Evolutionary conservation across 257 asterid genomes (phyloP).

Genomic region (Verbascum thapsus): DNA sequence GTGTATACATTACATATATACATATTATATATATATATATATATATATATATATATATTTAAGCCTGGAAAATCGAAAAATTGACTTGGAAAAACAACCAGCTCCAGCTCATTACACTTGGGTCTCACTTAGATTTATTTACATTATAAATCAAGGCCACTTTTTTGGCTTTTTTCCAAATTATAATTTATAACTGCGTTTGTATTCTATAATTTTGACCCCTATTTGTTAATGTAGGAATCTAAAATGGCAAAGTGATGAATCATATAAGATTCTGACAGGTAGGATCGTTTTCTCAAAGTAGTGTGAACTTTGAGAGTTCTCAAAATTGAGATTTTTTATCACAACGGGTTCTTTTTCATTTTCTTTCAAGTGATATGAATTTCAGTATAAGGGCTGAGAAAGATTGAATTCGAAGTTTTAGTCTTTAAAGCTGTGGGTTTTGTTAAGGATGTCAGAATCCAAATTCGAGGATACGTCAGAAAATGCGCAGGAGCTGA

Average conservation of each 20-base stretch:
- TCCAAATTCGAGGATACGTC: constrained; percentile 37
- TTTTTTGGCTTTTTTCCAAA: constrained; percentile 1
- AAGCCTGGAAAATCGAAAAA: not conserved
- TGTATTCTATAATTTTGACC: constrained; percentile 25
- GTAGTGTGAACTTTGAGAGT: constrained; percentile 26
- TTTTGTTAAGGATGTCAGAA: constrained; percentile 46
- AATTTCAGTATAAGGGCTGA: constrained; percentile 2
- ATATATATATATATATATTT: too few species aligned
- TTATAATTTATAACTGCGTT: constrained; percentile 26
- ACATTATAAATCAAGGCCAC: not conserved
- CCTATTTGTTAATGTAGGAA: constrained; percentile 16
- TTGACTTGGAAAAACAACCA: constrained; percentile 7
- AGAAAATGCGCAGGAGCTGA: constrained; percentile 50
- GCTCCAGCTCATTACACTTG: constrained; percentile 27
- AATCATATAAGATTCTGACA: not conserved
- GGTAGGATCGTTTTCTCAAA: constrained; percentile 13
- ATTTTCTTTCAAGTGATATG: too few species aligned
- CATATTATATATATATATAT: too few species aligned
- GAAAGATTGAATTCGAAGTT: constrained; percentile 25
- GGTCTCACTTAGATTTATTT: constrained; percentile 4
- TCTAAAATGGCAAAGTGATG: constrained; percentile 3
- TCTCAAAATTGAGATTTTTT: constrained; percentile 26
- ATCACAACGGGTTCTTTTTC: not conserved
- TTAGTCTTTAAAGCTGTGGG: not conserved
- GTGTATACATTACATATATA: too few species aligned